Base-by-base conservation (phyloP, 257 asterid genomes). In the Hygrophila difformis region DNA sequence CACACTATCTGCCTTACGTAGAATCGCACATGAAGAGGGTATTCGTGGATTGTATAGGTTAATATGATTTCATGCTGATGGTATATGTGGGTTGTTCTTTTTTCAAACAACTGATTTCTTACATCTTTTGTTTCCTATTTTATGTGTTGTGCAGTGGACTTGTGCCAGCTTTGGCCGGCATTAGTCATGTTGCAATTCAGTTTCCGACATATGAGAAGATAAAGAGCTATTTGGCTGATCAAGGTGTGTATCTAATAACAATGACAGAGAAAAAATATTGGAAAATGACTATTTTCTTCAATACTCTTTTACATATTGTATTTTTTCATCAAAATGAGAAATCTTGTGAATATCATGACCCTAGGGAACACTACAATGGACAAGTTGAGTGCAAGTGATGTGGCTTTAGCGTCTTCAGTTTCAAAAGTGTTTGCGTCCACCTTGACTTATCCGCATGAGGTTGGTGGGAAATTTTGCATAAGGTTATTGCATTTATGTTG, bases 121-220 rank as follows among this genome's bases (percentile, higher is more conserved):
- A 44, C 12, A 13, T 33, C 12, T 46, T 23, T 54, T 33, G 37
- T 31, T 31, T 31, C 11, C 37, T 54, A 48, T 44, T 66, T 35
- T 53, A 31, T 54, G 39, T 62, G 41, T 35, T 56, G 55, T 55
- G 66, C 86, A 88, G 98, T 63, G 98, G 98, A 67, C 93, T 89
- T 43, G 94, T 89, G 66, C 96, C 96, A 18, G 96, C 96, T 58
- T 72, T 89, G 75, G 96, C 93, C 56, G 96, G 98, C 38, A 53
- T 85, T 57, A 89, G 83, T 66, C 96, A 89, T 56, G 96, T 81
- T 5, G 96, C 97, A 14, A 84, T 89, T 67, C 97, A 89, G 35
- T 89, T 89, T 59, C 94, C 97, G 26, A 67, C 83, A 8, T 89
- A 89, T 51, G 97, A 89, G 80, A 73, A 75, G 72, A 79, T 84